Base-by-base conservation (phyloP, 2,329 filamentous ascomycete genomes). In the Ascochyta koolunga region DNA sequence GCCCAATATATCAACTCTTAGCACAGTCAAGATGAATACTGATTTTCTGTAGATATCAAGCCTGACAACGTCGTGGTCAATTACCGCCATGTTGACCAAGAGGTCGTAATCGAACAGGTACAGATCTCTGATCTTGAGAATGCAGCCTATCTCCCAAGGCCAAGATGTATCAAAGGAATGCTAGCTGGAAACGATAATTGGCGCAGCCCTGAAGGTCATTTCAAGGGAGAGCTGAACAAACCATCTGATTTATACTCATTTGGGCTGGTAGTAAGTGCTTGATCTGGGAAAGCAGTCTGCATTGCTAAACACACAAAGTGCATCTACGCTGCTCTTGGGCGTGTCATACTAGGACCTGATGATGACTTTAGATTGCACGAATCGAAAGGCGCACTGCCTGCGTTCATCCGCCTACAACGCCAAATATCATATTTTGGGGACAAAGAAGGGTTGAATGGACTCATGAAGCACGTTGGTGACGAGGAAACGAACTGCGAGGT, bases 401-500 rank as follows among this genome's bases (percentile, higher is more conserved):
- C 43, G 4, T 43, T 68, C 3, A 59, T 73, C 32, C 62, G 66
- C 11, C 48, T 73, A 11, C 65, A 69, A 45, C 61, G 68, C n/a
- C 66, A 67, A 43, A 35, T 71, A 8, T 71, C 67, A 7, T 72
- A 70, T 48, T 73, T 74, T 54, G 58, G 56, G 13, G 54, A 69
- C 18, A 39, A 33, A 31, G 63, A 70, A 33, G 55, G 62, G 32
- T 46, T 72, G 1, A 57, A 69, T 40, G 64, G 68, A 6, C 60
- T 76, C 2, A 67, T 74, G 48, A 68, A 43, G 55, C 69, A 76
- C 51, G 53, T 77, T 54, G 60, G 63, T 5, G 67, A 76, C 42
- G 62, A 72, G 22, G 66, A 73, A 55, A 13, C 60, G 4, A 73
- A 65, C 52, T 66, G 61, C 46, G 51, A 69, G 45, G 27, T 73